Base-by-base conservation (phyloP, 805 yeast genomes). In the Starmerella potacharoeniae region DNA sequence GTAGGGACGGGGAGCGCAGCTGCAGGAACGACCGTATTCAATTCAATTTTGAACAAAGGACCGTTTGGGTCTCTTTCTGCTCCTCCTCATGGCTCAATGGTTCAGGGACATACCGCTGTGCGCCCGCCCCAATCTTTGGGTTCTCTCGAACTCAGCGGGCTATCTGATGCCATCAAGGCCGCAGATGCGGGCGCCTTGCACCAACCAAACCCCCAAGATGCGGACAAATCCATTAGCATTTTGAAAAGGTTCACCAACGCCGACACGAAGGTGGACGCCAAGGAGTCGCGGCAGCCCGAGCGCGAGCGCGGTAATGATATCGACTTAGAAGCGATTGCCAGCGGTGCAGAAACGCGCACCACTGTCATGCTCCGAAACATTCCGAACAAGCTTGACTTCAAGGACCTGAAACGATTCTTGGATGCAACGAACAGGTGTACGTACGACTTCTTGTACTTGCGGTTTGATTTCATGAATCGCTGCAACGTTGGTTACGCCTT, bases 401-500 rank as follows among this genome's bases (percentile, higher is more conserved):
- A 70, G 36, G 71, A 73, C 59, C 69, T 78, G 42, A 75, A 77
- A 58, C 70, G 69, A 34, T 73, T 74, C 60, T 64, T 78, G 35
- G 80, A 78, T 59, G 67, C 60, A 30, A 75, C 80, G 3, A 75
- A 74, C 62, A 61, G 65, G 58, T 56, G 64, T 37, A 66, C 71
- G 29, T 65, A 71, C 54, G 72, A 70, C 56, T 71, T 71, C 59
- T 58, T 77, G 44, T 77, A 77, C 59, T 63, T 77, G 59, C 70
- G 82, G 53, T 75, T 78, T 58, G 82, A 78, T 62, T 78, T 77
- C 62, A 70, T 68, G 52, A 78, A 75, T 60, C 72, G 71, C 54
- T 76, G 81, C 70, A 78, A 78, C 56, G 81, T 77, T 34, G 82
- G 82, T 6, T 77, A 77, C 65, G 82, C 81, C 5, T 77, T 77